Evolutionary conservation across 345 rosid genomes (phyloP), one percentile per base, ranked within the genome.

Genomic region (Citrus maxima): DNA sequence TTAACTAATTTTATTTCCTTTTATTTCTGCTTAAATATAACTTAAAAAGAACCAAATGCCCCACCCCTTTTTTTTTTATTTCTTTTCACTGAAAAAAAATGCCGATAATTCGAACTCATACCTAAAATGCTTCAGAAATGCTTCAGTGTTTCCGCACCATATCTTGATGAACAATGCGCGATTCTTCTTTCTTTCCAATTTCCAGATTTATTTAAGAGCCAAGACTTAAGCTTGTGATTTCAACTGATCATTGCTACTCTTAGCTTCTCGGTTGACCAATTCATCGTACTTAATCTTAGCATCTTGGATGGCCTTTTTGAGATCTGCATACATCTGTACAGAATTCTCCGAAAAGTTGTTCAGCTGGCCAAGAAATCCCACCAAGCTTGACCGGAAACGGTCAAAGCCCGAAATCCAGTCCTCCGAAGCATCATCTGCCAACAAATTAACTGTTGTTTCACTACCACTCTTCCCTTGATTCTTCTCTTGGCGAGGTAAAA

Each of bases 401-500:
- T 91, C 93, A 9, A 85, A 84, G 46, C 96, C 90, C 0, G 90
- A 83, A 42, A 82, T 76, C 69, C 83, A 82, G 75, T 88, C 92
- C 70, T 91, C 97, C 34, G 85, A 74, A 13, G 86, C 81, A 68
- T 90, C 97, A 10, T 91, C 92, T 79, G 75, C 85, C 82, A 86
- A 58, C 80, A 86, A 27, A 65, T 86, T 84, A 37, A 79, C 77
- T 7, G 85, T 85, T 18, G 81, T 72, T 63, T 88, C 88, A 59
- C 84, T 74, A 3, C 66, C 80, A 14, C 78, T 85, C 88, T 90
- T 93, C 79, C 81, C 89, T 30, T 85, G 89, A 35, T 83, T 89
- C 91, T 88, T 94, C 72, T 94, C 99, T 82, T 88, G 95, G 13
- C 81, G 83, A 3, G 99, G 98, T 74, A 94, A 79, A 82, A 93